phyloP scores from a whole-genome alignment of 805 yeast species.

The Pichia membranifaciens region DNA sequence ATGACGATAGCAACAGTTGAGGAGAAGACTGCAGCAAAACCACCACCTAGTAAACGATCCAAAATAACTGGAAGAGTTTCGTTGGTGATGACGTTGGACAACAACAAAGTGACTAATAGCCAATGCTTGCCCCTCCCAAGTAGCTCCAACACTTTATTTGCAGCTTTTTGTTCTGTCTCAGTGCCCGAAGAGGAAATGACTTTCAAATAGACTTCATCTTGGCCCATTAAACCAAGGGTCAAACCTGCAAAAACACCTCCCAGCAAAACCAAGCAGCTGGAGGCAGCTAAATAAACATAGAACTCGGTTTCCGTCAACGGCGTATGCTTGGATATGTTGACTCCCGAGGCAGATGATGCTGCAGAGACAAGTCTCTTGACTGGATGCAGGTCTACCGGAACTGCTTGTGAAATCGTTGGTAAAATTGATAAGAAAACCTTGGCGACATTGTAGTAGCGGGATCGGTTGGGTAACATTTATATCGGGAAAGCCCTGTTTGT shows the following conservation, averaged over 20 bases:
- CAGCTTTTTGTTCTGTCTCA: slow-evolving; percentile 55
- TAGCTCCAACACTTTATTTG: slow-evolving; percentile 64
- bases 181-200: slow-evolving; percentile 90
- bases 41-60: slow-evolving; percentile 92
- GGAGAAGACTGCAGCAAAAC: slow-evolving; percentile 92
- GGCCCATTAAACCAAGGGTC: slow-evolving; percentile 97
- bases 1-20: slow-evolving; percentile 91
- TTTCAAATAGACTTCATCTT: slow-evolving; percentile 89
- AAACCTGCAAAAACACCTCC: slow-evolving; percentile 93
- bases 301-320: slow-evolving; percentile 32
- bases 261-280: slow-evolving; percentile 56
- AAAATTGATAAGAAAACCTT: slow-evolving; percentile 7
- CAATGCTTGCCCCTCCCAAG: slow-evolving; percentile 88
- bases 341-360: background rate
- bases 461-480: slow-evolving; percentile 5
- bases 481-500: too few relatives aligned
- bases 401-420: slow-evolving; percentile 11
- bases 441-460: background rate
- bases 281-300: slow-evolving; percentile 45
- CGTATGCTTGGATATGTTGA: slow-evolving; percentile 11
- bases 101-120: slow-evolving; percentile 83
- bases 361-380: slow-evolving; percentile 3
- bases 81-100: slow-evolving; percentile 87
- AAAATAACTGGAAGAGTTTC: slow-evolving; percentile 92
- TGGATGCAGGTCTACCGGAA: slow-evolving; percentile 14